Percentiles rank a stretch among this genome's conserved stretches.
Conservation (phyloP, 192 early-diverging fungal genomes). For the Podila epigama region DNA sequence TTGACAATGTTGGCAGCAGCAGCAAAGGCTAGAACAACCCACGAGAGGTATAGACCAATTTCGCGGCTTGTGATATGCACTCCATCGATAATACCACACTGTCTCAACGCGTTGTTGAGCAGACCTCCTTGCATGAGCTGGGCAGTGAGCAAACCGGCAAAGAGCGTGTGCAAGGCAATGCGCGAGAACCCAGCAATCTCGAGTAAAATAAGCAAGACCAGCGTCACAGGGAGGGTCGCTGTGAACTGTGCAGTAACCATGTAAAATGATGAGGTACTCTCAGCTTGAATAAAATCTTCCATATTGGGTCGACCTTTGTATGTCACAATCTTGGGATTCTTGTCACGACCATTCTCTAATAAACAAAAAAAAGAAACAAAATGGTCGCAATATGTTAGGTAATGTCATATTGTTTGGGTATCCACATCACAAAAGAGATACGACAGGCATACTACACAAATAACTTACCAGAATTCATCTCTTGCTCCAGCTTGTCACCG, state of each 20-base stretch:
- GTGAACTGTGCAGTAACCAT: conserved; percentile 25
- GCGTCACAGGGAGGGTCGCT: conserved; percentile 11
- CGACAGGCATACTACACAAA: background rate
- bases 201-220: conserved; percentile 21
- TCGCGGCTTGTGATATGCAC: conserved; percentile 28
- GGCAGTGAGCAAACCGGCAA: conserved; percentile 10
- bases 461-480: background rate
- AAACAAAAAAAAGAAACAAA: background rate
- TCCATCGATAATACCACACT: conserved; percentile 29
- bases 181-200: conserved; percentile 20
- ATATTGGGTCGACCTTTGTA: conserved; percentile 12
- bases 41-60: conserved; percentile 24
- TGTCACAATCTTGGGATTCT: conserved; percentile 11
- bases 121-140: conserved; percentile 26
- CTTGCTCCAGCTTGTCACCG: background rate
- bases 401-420: background rate
- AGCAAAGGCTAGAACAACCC: conserved; percentile 12
- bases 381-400: background rate
- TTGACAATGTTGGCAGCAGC: conserved; percentile 20
- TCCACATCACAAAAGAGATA: background rate
- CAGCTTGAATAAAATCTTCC: conserved; percentile 11
- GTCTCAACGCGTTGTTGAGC: conserved; percentile 7
- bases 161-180: conserved; percentile 20
- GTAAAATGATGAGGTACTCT: conserved; percentile 17
- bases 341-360: background rate